phyloP scores from a whole-genome alignment of 805 yeast species.

The Candida xyloterini region DNA sequence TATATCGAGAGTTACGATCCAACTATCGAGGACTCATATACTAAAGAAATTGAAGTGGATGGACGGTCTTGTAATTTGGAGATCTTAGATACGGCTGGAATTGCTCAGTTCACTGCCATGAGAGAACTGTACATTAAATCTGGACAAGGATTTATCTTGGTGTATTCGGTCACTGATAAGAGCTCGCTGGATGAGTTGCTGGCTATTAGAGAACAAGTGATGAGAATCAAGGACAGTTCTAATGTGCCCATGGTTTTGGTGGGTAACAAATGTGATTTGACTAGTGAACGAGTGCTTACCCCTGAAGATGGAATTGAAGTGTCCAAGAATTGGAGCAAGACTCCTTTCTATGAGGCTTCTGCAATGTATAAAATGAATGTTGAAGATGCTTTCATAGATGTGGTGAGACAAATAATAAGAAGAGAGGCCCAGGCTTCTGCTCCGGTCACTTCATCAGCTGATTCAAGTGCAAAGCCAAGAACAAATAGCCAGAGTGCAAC shows the following conservation, averaged over 20 bases:
- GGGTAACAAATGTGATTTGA: constrained; percentile 88
- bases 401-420: constrained; percentile 84
- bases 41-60: constrained; percentile 85
- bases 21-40: constrained; percentile 93
- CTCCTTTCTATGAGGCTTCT: constrained; percentile 89
- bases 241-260: constrained; percentile 86
- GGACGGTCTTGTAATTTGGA: constrained; percentile 85
- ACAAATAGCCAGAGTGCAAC: constrained; percentile 4
- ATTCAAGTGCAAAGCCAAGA: constrained; percentile 7
- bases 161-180: constrained; percentile 58
- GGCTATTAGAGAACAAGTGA: constrained; percentile 78
- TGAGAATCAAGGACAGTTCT: constrained; percentile 72
- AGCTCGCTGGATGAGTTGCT: constrained; percentile 72
- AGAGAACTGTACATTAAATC: constrained; percentile 82
- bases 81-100: constrained; percentile 64
- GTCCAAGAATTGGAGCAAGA: constrained; percentile 82
- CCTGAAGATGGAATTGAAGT: constrained; percentile 82
- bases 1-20: constrained; percentile 93
- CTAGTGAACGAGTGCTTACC: constrained; percentile 66
- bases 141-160: constrained; percentile 70
- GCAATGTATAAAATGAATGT: constrained; percentile 90
- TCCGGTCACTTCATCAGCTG: constrained; percentile 5
- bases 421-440: constrained; percentile 46
- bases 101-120: constrained; percentile 93
- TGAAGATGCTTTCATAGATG: constrained; percentile 85